A percentile compares a stretch with the other conserved stretches of the same genome.
These are phyloP conservation scores for Paecilomyces dactylethromorphus DNA, from an alignment of 2,329 filamentous ascomycete species.

Conservation along the genomic window DNA sequence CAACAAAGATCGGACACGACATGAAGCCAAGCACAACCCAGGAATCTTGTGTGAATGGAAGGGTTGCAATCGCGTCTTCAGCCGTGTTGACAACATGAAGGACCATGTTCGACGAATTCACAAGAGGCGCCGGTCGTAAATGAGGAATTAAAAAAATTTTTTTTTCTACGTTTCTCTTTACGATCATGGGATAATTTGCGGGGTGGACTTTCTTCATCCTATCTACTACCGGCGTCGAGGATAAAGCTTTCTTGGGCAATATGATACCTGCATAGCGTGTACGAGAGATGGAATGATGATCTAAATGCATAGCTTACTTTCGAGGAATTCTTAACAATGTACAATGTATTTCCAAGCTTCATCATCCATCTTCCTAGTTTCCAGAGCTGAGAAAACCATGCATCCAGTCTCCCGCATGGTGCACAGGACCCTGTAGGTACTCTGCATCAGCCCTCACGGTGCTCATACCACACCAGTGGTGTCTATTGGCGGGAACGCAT, in stretches of 20 bases:
- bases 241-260: not conserved
- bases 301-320: not conserved
- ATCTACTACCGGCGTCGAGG: not conserved
- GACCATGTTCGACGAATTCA: conserved; percentile 42
- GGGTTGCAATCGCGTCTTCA: conserved; percentile 53
- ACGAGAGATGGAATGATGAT: not conserved
- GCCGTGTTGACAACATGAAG: conserved; percentile 57
- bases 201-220: not conserved
- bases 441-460: not conserved
- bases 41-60: conserved; percentile 54
- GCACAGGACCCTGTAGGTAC: not conserved
- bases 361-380: not conserved
- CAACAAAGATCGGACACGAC: conserved; percentile 56
- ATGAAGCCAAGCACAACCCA: conserved; percentile 58
- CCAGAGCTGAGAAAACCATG: not conserved
- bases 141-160: not conserved
- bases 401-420: not conserved
- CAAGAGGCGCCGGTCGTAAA: conserved; percentile 12
- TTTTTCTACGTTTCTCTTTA: not conserved
- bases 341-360: not conserved
- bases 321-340: not conserved
- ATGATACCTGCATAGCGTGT: not conserved
- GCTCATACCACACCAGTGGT: not conserved
- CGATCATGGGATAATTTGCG: not conserved
- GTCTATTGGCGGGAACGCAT: not conserved